Percentiles rank a stretch among this genome's conserved stretches.
Conservation (phyloP, 73 alveolate genomes). For the Tetrahymena thermophila region DNA sequence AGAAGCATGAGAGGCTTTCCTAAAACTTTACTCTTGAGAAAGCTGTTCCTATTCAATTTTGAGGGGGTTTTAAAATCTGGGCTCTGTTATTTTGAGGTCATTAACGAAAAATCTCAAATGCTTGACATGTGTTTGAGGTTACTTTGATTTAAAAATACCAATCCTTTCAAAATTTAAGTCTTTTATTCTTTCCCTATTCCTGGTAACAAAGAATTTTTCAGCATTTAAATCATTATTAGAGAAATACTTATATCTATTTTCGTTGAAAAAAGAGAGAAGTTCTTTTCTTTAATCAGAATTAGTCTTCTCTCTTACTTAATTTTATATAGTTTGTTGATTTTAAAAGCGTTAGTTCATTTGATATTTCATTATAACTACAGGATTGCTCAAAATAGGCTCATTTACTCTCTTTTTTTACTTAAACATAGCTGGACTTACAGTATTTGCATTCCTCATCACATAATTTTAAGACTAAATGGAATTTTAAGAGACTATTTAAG, state of each 20-base stretch:
- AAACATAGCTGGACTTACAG: background rate
- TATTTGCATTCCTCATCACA: background rate
- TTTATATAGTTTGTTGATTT: background rate
- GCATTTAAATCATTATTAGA: background rate
- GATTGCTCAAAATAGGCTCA: background rate
- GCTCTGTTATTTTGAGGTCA: background rate
- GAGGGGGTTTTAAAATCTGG: background rate
- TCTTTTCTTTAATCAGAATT: background rate
- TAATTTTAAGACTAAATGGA: background rate
- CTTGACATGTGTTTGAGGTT: background rate
- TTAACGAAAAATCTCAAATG: background rate
- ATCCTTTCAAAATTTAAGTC: background rate
- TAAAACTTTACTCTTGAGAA: background rate
- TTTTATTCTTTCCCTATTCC: background rate
- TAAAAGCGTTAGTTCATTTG: background rate
- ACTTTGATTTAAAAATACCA: background rate
- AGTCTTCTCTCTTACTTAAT: background rate
- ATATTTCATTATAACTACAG: background rate
- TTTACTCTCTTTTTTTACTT: background rate
- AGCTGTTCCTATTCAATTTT: background rate
- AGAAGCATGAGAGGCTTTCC: background rate
- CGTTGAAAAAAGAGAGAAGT: background rate
- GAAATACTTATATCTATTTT: background rate
- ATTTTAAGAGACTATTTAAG: background rate
- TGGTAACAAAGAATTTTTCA: background rate